Evolutionary conservation across 176 grass and related monocot species (phyloP), one percentile per base, ranked within the genome.

Genomic region (Phoenix dactylifera): DNA sequence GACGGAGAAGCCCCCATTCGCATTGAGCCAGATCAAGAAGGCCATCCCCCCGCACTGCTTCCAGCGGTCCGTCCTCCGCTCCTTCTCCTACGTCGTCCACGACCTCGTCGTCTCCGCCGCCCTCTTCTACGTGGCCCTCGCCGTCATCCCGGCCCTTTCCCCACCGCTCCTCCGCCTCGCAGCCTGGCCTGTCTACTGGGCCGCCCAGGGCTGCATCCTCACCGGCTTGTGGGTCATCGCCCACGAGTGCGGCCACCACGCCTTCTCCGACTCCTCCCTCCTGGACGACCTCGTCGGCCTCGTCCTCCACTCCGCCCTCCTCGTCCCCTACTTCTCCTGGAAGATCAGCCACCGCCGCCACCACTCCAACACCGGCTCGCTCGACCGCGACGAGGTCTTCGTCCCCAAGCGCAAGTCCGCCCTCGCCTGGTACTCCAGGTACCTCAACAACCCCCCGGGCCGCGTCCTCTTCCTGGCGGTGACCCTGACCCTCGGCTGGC

Each of bases 221-320:
- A 67, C 65, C 52, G 65, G 65, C 26, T 18, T 55, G 1, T 67
- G 65, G 65, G 65, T 67, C 65, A 52, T 65, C 23, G 63, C 63
- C 2, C 63, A 65, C 22, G 63, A 65, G 49, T 65, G 63, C 63
- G 63, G 65, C 52, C 65, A 67, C 52, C 65, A 67, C 65, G 65
- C 65, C 65, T 67, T 67, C 65, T 67, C 65, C 65, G 65, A 67
- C 4, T 67, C 53, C 65, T 55, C 51, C n/a, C 26, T 67, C 24
- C 65, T 67, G 52, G 65, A 67, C 65, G 65, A 67, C 26, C 25
- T 55, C 65, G 26, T 67, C 17, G 65, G 65, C n/a, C 65, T 67
- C 16, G 52, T 55, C 26, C 65, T 67, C 65, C 65, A 67, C 26
- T 67, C 65, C 51, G 25, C 51, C 14, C 63, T 65, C 24, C 23